These are phyloP conservation scores for Pichia membranifaciens DNA, from an alignment of 805 yeast species.

Conservation along the genomic window DNA sequence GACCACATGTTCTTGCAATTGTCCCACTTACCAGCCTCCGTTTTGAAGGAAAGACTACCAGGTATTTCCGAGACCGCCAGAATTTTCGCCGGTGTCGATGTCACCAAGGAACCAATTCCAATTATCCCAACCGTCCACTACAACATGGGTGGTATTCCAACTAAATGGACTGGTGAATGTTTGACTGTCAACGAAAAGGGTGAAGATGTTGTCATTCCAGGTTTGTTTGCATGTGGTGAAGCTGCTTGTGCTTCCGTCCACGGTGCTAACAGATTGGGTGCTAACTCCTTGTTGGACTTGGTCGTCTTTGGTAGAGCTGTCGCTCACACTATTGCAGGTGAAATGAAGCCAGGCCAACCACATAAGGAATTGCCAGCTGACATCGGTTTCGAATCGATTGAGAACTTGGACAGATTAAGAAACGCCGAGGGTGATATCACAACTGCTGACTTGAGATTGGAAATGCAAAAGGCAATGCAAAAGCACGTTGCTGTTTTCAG, in stretches of 20 bases:
- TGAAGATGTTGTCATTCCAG: slow-evolving; percentile 86
- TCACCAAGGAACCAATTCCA: slow-evolving; percentile 98
- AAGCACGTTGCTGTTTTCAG: slow-evolving; percentile 95
- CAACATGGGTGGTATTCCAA: slow-evolving; percentile 99
- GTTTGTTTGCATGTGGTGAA: slow-evolving; percentile 96
- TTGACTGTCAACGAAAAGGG: slow-evolving; percentile 78
- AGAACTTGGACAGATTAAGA: slow-evolving; percentile 83
- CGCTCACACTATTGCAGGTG: slow-evolving; percentile 81
- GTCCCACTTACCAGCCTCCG: slow-evolving; percentile 88
- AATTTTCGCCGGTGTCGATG: slow-evolving; percentile 98
- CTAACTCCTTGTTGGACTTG: slow-evolving; percentile 91
- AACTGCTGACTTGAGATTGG: slow-evolving; percentile 84
- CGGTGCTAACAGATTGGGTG: slow-evolving; percentile 99
- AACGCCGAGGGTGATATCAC: slow-evolving; percentile 74
- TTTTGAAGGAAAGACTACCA: slow-evolving; percentile 91
- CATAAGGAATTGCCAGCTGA: slow-evolving; percentile 78
- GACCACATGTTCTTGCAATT: slow-evolving; percentile 95
- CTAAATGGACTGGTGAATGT: slow-evolving; percentile 95
- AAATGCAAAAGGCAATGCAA: slow-evolving; percentile 96
- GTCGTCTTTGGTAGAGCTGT: slow-evolving; percentile 99
- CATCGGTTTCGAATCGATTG: slow-evolving; percentile 84
- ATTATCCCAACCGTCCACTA: slow-evolving; percentile 97
- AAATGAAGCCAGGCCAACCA: slow-evolving; percentile 83
- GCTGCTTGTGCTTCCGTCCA: slow-evolving; percentile 99
- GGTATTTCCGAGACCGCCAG: slow-evolving; percentile 99